A percentile compares a stretch with the other conserved stretches of the same genome.
phyloP scores from a whole-genome alignment of 2,329 filamentous ascomycete genomes.

The Tolypocladium tropicale region DNA sequence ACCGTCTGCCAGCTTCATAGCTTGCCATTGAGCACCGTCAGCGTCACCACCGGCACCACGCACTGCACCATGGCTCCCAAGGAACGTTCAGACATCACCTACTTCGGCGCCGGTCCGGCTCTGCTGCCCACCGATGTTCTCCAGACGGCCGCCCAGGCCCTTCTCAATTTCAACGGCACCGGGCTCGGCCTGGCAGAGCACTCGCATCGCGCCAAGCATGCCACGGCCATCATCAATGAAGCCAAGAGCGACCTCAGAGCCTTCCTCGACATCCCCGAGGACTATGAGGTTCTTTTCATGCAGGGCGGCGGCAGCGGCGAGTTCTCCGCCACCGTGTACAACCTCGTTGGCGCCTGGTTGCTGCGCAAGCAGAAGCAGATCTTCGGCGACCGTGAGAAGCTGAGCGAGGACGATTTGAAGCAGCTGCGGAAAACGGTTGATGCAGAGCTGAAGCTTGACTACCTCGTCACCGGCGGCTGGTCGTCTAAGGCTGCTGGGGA shows the following conservation, averaged over 20 bases:
- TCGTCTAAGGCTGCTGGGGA: slow-evolving; percentile 84
- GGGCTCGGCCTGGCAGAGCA: slow-evolving; percentile 85
- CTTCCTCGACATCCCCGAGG: slow-evolving; percentile 72
- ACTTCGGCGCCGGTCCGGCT: slow-evolving; percentile 90
- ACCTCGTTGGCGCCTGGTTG: slow-evolving; percentile 77
- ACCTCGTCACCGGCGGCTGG: slow-evolving; percentile 82
- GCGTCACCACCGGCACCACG: neutral
- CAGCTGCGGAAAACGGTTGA: slow-evolving; percentile 9
- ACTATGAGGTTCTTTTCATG: slow-evolving; percentile 84
- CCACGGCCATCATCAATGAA: slow-evolving; percentile 67
- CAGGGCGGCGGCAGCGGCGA: slow-evolving; percentile 78
- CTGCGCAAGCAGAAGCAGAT: slow-evolving; percentile 53
- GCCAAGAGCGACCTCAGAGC: slow-evolving; percentile 63
- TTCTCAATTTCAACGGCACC: slow-evolving; percentile 71
- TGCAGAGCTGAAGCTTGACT: slow-evolving; percentile 47
- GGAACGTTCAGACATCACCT: slow-evolving; percentile 57
- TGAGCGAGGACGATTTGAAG: slow-evolving; percentile 35
- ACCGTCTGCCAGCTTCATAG: no score
- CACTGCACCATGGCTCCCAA: neutral
- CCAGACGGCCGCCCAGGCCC: slow-evolving; percentile 62
- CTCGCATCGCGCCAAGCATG: slow-evolving; percentile 74
- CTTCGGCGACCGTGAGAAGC: slow-evolving; percentile 41
- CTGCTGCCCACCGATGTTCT: slow-evolving; percentile 72
- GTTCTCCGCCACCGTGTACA: slow-evolving; percentile 77
- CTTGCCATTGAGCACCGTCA: neutral